Evolutionary conservation across 2,329 filamentous ascomycete genomes (phyloP).

Genomic region (Scedosporium dehoogii): DNA sequence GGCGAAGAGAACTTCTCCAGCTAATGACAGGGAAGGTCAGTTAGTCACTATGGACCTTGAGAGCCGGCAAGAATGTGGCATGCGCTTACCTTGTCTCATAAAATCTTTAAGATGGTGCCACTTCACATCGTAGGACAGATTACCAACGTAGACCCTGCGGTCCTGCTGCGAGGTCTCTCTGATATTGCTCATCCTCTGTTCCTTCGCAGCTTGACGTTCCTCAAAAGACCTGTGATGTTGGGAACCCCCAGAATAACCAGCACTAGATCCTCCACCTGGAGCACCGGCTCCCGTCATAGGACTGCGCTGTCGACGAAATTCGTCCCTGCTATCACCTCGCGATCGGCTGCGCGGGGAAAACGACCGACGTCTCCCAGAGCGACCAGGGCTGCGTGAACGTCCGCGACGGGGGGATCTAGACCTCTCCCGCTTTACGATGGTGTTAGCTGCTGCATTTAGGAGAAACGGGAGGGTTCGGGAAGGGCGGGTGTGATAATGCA

Average conservation of each 20-base stretch:
- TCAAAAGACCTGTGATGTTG: constrained; percentile 66
- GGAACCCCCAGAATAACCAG: constrained; percentile 48
- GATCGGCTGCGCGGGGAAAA: constrained; percentile 74
- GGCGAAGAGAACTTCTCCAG: constrained; percentile 98
- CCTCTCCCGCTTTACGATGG: constrained; percentile 61
- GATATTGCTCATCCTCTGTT: constrained; percentile 92
- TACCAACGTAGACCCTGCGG: constrained; percentile 98
- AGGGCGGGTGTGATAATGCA: neutral
- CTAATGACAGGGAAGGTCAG: constrained; percentile 35
- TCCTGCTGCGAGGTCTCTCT: constrained; percentile 96
- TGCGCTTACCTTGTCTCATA: constrained; percentile 89
- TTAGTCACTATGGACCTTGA: neutral
- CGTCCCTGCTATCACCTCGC: constrained; percentile 55
- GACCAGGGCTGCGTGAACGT: constrained; percentile 76
- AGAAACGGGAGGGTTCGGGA: neutral
- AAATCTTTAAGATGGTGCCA: constrained; percentile 99
- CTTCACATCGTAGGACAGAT: constrained; percentile 98
- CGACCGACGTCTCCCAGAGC: constrained; percentile 59
- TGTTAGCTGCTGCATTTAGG: neutral
- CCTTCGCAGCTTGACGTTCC: constrained; percentile 72
- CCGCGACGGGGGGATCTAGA: constrained; percentile 68
- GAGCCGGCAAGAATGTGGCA: neutral
- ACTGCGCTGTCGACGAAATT: constrained; percentile 70
- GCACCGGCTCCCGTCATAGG: constrained; percentile 73
- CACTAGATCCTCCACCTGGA: constrained; percentile 58